Percentiles rank a stretch among this genome's conserved stretches.
Conservation (phyloP, 768 basidiomycete species). For the Mycena leptocephala region DNA sequence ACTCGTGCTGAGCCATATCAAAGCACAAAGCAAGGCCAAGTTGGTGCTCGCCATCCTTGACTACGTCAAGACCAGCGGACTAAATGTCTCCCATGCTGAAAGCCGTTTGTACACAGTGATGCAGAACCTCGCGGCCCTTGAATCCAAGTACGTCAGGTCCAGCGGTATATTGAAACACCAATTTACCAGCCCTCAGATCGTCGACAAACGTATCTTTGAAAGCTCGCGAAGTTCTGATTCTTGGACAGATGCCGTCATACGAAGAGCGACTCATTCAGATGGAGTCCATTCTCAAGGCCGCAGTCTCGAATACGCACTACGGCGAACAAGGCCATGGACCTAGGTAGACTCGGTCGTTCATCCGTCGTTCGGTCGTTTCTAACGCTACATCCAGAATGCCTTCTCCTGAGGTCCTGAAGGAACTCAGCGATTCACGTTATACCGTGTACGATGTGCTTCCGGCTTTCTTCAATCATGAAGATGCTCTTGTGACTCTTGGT, state of each 20-base stretch:
- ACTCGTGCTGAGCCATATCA: constrained; percentile 95
- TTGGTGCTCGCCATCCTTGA: constrained; percentile 91
- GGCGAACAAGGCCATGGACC: constrained; percentile 83
- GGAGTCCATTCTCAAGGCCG: constrained; percentile 92
- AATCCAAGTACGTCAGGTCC: constrained; percentile 79
- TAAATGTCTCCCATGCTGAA: constrained; percentile 85
- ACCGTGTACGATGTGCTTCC: constrained; percentile 98
- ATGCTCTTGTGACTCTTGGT: constrained; percentile 90
- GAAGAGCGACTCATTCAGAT: constrained; percentile 96
- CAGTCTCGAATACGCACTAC: constrained; percentile 91
- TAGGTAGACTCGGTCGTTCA: constrained; percentile 58
- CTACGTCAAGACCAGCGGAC: constrained; percentile 86
- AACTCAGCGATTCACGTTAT: constrained; percentile 96
- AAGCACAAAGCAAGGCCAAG: constrained; percentile 93
- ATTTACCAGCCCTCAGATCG: constrained; percentile 65
- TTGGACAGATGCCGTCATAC: constrained; percentile 96
- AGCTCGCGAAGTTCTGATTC: constrained; percentile 97
- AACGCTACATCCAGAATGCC: constrained; percentile 71
- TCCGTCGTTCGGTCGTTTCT: constrained; percentile 24
- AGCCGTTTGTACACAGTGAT: constrained; percentile 83
- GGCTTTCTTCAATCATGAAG: constrained; percentile 92
- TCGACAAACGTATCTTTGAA: constrained; percentile 95
- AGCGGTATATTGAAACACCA: neutral
- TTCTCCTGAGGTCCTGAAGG: constrained; percentile 88
- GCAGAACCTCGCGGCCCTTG: constrained; percentile 87